Conservation (phyloP, 352 stramenopile genomes). For the Phytophthora cryptogea region DNA sequence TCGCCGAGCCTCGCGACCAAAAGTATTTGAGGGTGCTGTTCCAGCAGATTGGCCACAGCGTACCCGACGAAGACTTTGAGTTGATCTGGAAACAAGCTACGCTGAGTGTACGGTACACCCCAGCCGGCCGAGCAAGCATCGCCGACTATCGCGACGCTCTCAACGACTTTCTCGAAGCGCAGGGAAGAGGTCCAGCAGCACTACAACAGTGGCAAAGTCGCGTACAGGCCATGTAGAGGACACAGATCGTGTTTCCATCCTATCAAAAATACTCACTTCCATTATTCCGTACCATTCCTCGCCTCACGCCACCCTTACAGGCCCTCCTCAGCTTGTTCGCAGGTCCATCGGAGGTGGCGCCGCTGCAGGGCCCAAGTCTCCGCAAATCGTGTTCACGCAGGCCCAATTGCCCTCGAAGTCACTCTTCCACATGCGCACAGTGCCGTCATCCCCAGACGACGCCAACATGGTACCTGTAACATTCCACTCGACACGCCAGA, state of each 20-base stretch:
- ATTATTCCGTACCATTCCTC: slow-evolving; percentile 11
- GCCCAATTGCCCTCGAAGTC: slow-evolving; percentile 93
- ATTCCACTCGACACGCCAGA: slow-evolving; percentile 97
- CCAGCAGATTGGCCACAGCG: slow-evolving; percentile 63
- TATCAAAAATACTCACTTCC: slow-evolving; percentile 25
- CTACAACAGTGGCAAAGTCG: slow-evolving; percentile 58
- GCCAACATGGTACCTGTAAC: slow-evolving; percentile 96
- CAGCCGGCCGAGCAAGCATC: slow-evolving; percentile 51
- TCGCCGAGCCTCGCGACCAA: slow-evolving; percentile 60
- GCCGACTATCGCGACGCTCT: slow-evolving; percentile 77
- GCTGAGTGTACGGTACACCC: slow-evolving; percentile 43
- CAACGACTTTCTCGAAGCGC: slow-evolving; percentile 66
- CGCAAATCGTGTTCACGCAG: slow-evolving; percentile 88
- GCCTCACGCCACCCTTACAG: neutral
- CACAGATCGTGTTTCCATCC: slow-evolving; percentile 1
- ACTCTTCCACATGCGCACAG: slow-evolving; percentile 95
- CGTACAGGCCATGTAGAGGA: slow-evolving; percentile 30
- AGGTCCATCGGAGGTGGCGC: slow-evolving; percentile 44
- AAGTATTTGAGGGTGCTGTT: slow-evolving; percentile 75
- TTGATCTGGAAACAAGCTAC: slow-evolving; percentile 73
- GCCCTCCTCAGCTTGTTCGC: slow-evolving; percentile 27
- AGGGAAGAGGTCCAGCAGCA: slow-evolving; percentile 47
- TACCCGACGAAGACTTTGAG: slow-evolving; percentile 67
- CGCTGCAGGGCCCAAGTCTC: slow-evolving; percentile 54
- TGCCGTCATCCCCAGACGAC: slow-evolving; percentile 93